These are phyloP conservation scores for Harringtonia aguacate DNA, from an alignment of 2,329 filamentous ascomycete species.

Conservation along the genomic window DNA sequence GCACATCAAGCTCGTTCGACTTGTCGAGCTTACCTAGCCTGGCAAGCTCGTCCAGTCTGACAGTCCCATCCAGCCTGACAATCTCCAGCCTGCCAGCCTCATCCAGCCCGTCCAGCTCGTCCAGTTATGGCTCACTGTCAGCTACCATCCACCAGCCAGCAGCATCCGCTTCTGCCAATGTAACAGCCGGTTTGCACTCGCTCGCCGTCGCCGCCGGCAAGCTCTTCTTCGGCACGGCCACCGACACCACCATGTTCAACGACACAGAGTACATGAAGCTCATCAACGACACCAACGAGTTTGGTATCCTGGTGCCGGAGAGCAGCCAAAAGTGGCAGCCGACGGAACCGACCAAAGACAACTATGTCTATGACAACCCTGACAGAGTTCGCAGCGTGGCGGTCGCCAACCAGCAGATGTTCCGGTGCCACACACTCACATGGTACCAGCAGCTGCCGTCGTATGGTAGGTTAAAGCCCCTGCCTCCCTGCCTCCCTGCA, in stretches of 20 bases:
- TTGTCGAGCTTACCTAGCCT: no score
- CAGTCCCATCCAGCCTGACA: no score
- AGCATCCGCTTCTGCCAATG: no score
- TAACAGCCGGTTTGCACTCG: constrained; percentile 26
- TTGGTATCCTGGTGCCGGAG: constrained; percentile 45
- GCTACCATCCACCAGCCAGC: no score
- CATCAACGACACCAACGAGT: constrained; percentile 38
- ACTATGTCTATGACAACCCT: constrained; percentile 42
- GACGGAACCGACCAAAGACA: constrained; percentile 38
- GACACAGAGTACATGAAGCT: constrained; percentile 37
- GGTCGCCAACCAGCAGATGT: constrained; percentile 22
- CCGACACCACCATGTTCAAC: constrained; percentile 37
- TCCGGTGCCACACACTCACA: constrained; percentile 44
- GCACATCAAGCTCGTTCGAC: no score
- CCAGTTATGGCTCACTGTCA: no score
- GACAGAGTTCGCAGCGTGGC: constrained; percentile 28
- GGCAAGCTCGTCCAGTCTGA: no score
- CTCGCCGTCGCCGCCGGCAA: constrained; percentile 36
- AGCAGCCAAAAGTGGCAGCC: constrained; percentile 46
- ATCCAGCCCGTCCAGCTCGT: no score
- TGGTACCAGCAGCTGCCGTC: constrained; percentile 37
- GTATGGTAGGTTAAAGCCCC: constrained; percentile 27
- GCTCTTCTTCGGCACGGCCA: constrained; percentile 47
- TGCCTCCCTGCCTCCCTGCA: no score
- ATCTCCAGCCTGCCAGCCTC: no score